phyloP scores from a whole-genome alignment of 169 alveolate species.

The Plasmodium knowlesi region DNA sequence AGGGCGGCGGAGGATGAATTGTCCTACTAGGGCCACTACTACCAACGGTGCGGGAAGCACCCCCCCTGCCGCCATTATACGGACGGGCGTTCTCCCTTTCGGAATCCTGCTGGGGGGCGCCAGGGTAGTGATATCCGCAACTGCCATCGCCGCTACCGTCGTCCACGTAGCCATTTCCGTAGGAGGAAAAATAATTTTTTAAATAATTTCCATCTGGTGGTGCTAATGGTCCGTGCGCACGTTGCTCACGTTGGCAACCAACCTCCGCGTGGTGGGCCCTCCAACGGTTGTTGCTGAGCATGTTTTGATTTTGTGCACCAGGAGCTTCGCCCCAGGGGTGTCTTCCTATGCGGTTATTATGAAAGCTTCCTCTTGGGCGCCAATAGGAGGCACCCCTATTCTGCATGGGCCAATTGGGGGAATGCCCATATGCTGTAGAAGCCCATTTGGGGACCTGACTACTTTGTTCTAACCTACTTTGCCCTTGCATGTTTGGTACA shows the following conservation, averaged over 20 bases:
- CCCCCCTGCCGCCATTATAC: background rate
- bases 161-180: background rate
- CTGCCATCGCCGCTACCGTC: background rate
- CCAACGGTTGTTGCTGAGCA: background rate
- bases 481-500: background rate
- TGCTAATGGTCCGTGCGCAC: background rate
- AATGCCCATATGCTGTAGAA: background rate
- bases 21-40: background rate
- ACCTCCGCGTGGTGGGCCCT: background rate
- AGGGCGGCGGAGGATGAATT: background rate
- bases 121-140: background rate
- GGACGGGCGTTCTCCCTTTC: background rate
- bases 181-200: conserved; percentile 22
- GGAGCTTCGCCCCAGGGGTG: background rate
- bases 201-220: background rate
- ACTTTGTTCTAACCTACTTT: background rate
- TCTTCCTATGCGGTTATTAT: background rate
- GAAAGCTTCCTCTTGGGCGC: background rate
- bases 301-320: background rate
- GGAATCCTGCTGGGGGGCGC: background rate
- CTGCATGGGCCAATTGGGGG: background rate
- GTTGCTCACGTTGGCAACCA: background rate
- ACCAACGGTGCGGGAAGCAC: background rate
- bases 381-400: background rate
- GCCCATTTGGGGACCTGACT: background rate